Conservation (phyloP, 2,329 filamentous ascomycete genomes). For the Venturia carpophila region DNA sequence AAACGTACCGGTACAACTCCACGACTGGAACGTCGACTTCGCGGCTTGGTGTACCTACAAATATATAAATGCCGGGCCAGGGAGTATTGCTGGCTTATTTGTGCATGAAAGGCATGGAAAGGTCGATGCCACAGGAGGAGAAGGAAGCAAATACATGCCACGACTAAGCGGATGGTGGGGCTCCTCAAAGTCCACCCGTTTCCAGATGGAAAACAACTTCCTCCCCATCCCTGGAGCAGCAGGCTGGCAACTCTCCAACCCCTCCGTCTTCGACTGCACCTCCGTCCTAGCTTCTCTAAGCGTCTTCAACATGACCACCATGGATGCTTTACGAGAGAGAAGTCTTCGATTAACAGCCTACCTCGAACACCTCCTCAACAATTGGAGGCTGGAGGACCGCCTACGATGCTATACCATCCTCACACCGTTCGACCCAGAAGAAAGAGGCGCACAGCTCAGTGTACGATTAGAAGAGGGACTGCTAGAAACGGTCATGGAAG, state of each 20-base stretch:
- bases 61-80: slow-evolving; percentile 81
- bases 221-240: slow-evolving; percentile 67
- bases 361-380: slow-evolving; percentile 57
- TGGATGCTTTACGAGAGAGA: slow-evolving; percentile 61
- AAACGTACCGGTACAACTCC: slow-evolving; percentile 69
- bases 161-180: slow-evolving; percentile 84
- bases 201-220: slow-evolving; percentile 78
- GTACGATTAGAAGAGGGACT: slow-evolving; percentile 60
- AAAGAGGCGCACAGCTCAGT: slow-evolving; percentile 73
- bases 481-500: slow-evolving; percentile 58
- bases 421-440: slow-evolving; percentile 59
- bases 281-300: slow-evolving; percentile 65
- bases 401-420: slow-evolving; percentile 45
- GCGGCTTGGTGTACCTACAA: slow-evolving; percentile 94
- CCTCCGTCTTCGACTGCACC: slow-evolving; percentile 68
- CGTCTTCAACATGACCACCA: slow-evolving; percentile 64
- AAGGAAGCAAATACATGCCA: slow-evolving; percentile 29
- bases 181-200: slow-evolving; percentile 65
- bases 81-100: slow-evolving; percentile 70
- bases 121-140: slow-evolving; percentile 33
- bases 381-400: slow-evolving; percentile 21
- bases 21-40: slow-evolving; percentile 88
- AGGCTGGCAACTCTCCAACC: slow-evolving; percentile 82
- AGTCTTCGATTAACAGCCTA: slow-evolving; percentile 68
- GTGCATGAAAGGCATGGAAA: slow-evolving; percentile 67